phyloP scores from a whole-genome alignment of 257 asterid species.

The Nyctanthes arbortristis region DNA sequence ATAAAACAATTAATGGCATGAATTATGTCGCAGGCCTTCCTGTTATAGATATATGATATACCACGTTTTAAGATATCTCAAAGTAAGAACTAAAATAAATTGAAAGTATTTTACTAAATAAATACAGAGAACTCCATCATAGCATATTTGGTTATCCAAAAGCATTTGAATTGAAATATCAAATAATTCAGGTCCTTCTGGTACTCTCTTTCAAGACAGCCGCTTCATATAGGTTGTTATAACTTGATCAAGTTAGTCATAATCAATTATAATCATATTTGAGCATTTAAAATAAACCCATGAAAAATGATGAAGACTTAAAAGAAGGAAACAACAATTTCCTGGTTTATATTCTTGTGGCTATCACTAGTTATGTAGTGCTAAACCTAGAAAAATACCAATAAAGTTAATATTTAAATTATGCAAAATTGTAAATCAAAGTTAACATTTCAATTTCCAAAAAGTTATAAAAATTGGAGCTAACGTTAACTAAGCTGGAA shows the following conservation, averaged over 20 bases:
- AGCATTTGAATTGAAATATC: background rate
- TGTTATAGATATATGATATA: background rate
- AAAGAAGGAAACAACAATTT: slow-evolving; percentile 3
- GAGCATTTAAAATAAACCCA: background rate
- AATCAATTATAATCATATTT: background rate
- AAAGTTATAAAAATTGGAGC: slow-evolving; percentile 11
- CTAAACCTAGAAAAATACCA: slow-evolving; percentile 3
- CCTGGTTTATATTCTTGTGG: slow-evolving; percentile 19
- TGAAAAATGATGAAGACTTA: background rate
- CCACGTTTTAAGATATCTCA: background rate
- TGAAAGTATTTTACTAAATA: background rate
- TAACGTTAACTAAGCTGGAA: background rate
- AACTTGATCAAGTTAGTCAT: background rate
- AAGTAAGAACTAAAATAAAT: background rate
- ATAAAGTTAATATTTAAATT: background rate
- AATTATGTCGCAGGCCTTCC: background rate
- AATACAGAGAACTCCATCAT: background rate
- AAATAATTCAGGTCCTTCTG: background rate
- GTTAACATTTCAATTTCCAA: background rate
- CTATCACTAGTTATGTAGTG: background rate
- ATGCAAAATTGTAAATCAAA: background rate
- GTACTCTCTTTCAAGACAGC: background rate
- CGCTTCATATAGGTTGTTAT: background rate
- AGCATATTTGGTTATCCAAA: background rate
- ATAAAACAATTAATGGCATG: slow-evolving; percentile 6